phyloP scores from a whole-genome alignment of 495 filamentous ascomycete genomes.

The Parathielavia hyrcaniae region DNA sequence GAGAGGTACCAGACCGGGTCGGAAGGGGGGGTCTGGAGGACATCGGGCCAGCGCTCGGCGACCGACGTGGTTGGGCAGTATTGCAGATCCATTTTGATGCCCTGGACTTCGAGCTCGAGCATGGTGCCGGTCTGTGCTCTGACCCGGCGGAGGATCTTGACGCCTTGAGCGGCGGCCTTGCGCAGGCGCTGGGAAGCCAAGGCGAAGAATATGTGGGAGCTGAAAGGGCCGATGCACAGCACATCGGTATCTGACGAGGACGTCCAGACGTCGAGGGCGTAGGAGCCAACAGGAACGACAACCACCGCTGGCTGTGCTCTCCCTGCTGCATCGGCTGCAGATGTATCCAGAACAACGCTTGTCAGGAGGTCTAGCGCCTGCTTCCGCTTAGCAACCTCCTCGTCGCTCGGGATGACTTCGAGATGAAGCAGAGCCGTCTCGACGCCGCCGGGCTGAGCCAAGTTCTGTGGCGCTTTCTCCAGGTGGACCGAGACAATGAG shows the following conservation, averaged over 20 bases:
- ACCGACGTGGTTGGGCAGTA: slow-evolving; percentile 51
- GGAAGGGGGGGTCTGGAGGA: slow-evolving; percentile 29
- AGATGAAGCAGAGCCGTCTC: slow-evolving; percentile 27
- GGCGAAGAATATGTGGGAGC: slow-evolving; percentile 49
- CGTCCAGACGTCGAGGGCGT: slow-evolving; percentile 53
- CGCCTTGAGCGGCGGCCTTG: slow-evolving; percentile 33
- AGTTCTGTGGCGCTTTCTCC: slow-evolving; percentile 15
- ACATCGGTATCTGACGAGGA: slow-evolving; percentile 52
- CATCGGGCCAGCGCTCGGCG: slow-evolving; percentile 38
- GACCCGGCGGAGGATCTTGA: slow-evolving; percentile 49
- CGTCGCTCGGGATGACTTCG: slow-evolving; percentile 37
- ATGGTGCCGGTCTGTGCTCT: slow-evolving; percentile 48
- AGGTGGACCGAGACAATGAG: slow-evolving; percentile 27
- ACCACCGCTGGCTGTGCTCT: slow-evolving; percentile 34
- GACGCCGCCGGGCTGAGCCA: slow-evolving; percentile 25
- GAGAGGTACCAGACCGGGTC: slow-evolving; percentile 47
- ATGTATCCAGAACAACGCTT: slow-evolving; percentile 32
- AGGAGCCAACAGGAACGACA: slow-evolving; percentile 53
- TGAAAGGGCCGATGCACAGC: slow-evolving; percentile 52
- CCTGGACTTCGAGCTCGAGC: slow-evolving; percentile 47
- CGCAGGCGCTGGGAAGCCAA: slow-evolving; percentile 47
- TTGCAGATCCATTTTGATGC: slow-evolving; percentile 51
- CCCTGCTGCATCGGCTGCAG: slow-evolving; percentile 1
- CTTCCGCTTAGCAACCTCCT: slow-evolving; percentile 38
- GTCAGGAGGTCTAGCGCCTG: slow-evolving; percentile 41